Percentiles rank a stretch among this genome's conserved stretches.
These are phyloP conservation scores for Dendrocalamus sinicus DNA, from an alignment of 176 grass and related monocot species.

Conservation along the genomic window DNA sequence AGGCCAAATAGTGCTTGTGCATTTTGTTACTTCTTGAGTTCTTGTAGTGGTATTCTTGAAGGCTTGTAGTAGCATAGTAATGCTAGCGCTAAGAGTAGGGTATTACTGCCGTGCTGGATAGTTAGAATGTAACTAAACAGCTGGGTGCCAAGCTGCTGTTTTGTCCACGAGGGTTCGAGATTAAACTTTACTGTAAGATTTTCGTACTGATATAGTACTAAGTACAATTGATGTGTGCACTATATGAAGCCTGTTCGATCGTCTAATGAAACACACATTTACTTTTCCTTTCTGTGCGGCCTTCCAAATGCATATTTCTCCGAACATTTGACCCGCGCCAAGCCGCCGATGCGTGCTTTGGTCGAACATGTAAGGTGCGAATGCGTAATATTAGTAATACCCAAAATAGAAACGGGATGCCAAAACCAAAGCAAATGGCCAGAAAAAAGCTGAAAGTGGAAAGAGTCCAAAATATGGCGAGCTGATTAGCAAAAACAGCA, in stretches of 20 bases:
- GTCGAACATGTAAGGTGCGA: neutral
- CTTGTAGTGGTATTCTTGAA: neutral
- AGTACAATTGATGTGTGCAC: neutral
- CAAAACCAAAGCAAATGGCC: neutral
- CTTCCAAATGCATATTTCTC: neutral
- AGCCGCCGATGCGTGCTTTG: neutral
- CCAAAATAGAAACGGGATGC: neutral
- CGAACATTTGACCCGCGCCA: neutral
- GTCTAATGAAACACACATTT: neutral
- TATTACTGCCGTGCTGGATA: neutral
- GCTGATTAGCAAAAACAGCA: neutral
- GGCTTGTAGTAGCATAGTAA: neutral
- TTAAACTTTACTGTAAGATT: neutral
- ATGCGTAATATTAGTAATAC: neutral
- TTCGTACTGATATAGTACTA: neutral
- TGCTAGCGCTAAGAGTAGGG: neutral
- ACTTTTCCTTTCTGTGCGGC: neutral
- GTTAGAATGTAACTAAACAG: neutral
- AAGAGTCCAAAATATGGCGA: neutral
- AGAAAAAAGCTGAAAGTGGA: neutral
- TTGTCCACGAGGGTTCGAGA: neutral
- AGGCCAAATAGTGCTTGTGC: conserved; percentile 45
- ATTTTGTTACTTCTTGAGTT: neutral
- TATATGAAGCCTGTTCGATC: neutral
- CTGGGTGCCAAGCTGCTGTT: neutral